Conservation (phyloP, 306 rosid species). For the Chamaecrista fasciculata region DNA sequence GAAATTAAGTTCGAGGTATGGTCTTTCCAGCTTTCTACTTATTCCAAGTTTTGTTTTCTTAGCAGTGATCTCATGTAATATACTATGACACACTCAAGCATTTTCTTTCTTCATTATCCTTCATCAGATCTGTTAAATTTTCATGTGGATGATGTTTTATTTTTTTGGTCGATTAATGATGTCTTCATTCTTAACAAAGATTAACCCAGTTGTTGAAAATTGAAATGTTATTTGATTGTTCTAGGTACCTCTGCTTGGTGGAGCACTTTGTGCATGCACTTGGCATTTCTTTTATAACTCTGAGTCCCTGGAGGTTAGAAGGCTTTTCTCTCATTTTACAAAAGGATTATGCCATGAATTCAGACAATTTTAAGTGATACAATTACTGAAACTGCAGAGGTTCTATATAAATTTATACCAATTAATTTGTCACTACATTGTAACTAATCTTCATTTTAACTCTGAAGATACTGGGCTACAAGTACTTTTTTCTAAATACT, state of each 20-base stretch:
- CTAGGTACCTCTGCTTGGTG: conserved; percentile 89
- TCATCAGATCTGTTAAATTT: neutral
- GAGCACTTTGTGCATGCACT: conserved; percentile 94
- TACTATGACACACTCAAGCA: neutral
- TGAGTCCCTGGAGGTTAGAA: conserved; percentile 74
- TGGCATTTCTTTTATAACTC: conserved; percentile 99
- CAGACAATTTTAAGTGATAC: neutral
- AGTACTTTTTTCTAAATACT: neutral
- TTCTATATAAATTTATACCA: neutral
- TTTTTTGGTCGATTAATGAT: too few species aligned
- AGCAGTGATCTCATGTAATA: neutral
- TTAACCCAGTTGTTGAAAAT: neutral
- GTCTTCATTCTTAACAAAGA: neutral
- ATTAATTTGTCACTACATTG: neutral
- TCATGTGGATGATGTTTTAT: neutral
- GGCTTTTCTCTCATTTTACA: neutral
- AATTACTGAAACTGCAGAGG: neutral
- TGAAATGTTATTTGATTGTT: conserved; percentile 23
- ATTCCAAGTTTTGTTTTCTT: neutral
- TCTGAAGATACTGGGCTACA: neutral
- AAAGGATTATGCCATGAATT: neutral
- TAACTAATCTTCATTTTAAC: neutral
- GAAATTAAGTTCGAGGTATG: neutral
- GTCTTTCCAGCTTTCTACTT: neutral
- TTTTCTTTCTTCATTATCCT: neutral